Base-by-base conservation (phyloP, 1,284 basidiomycete species). In the Prillingera fragicola region DNA sequence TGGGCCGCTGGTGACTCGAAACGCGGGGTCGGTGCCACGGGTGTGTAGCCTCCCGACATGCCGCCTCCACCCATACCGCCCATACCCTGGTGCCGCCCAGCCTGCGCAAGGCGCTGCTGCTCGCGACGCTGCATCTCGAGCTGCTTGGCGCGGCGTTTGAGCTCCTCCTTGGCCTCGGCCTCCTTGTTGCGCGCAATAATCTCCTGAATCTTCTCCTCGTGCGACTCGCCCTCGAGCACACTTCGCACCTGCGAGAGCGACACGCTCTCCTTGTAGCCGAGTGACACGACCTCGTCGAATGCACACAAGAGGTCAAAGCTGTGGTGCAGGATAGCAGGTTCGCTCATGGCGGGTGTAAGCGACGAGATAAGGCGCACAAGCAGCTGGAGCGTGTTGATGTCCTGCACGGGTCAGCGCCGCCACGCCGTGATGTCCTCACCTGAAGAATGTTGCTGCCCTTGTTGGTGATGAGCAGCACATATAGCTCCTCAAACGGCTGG, bases 171-270 rank as follows among this genome's bases (percentile, higher is more conserved):
- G 4, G 95, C 95, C 67, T 99, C 95, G 18, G 90, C 88, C 74
- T 98, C 94, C 75, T 98, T 98, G 78, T 98, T 98, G 82, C 86
- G 78, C 17, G 91, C 87, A 59, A 98, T 99, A 69, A 98, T 98
- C 62, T 98, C 95, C 68, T 98, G 92, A 54, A 99, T 97, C 77
- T 96, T 97, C 75, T 99, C 95, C 71, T 98, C 95, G 73, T 99
- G 95, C 72, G 85, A 89, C 75, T 98, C 95, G 84, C 96, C 97
- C 77, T 97, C 95, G 56, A 98, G 74, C 29, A 95, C 83, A 61
- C 79, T 94, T 57, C 88, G 77, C 34, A 98, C 87, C 71, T 97
- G 92, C 69, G 85, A 81, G 37, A 98, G 73, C 63, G 85, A 90
- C 41, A 96, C 86, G 52, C 87, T 85, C 72, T 98, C 95, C 63